Evolutionary conservation across 1,139 yeast species (phyloP), one percentile per base, ranked within the genome.

Genomic region (Blastobotrys aristatus): DNA sequence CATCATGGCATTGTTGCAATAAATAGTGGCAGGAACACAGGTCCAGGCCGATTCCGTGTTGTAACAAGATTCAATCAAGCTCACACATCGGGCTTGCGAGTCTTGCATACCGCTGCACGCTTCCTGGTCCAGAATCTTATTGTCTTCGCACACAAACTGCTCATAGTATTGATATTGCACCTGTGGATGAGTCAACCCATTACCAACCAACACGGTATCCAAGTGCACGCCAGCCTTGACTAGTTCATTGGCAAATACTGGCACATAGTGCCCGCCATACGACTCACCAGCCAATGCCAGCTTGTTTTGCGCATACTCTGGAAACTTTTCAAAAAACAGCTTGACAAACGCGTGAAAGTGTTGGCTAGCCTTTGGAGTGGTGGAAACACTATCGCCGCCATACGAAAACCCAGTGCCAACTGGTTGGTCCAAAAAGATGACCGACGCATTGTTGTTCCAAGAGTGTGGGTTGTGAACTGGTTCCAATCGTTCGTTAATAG

Each of bases 221-320:
- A 86, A 74, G 55, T 84, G 78, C 64, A 86, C 33, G 8, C 44
- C 44, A 7, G 35, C 36, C 8, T 78, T 65, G 52, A 84, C 67
- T 53, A 87, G 84, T 62, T 84, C 94, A 42, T 76, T 70, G 16
- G 92, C 92, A 65, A 87, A 80, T 22, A 75, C 79, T 24, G 96
- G 96, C 54, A 86, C 80, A 64, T 86, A 86, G 66, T 85, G 95
- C 38, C 95, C 96, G 33, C 88, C 95, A 60, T 86, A 87, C 11
- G 92, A 83, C 67, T 87, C 95, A 51, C 95, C 95, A 47, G 95
- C 80, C 64, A 87, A 82, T 65, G 86, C 95, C 76, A 86, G 85
- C 39, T 74, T 74, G 54, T 76, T 73, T n/a, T 65, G 57, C 40
- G 67, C 54, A 60, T 79, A 82, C 54, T 82, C 73, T 14, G 86